These are phyloP conservation scores for Fusarium floridanum DNA, from an alignment of 2,329 filamentous ascomycete genomes.

Conservation along the genomic window DNA sequence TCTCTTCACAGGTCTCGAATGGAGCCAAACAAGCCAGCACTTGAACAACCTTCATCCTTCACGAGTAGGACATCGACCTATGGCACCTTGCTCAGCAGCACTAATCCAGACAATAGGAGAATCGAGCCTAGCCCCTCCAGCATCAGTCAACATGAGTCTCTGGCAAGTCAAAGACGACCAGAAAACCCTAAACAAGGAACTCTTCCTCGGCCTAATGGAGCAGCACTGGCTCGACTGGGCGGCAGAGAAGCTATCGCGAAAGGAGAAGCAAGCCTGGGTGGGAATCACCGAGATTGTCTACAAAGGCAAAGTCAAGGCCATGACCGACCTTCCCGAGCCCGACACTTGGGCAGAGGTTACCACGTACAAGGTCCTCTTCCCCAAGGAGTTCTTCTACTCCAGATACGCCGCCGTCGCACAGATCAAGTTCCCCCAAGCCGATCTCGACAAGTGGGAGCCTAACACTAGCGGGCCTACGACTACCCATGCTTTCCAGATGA, in stretches of 20 bases:
- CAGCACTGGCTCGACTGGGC: background rate
- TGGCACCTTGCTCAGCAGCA: background rate
- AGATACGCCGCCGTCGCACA: conserved; percentile 3
- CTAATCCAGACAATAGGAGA: background rate
- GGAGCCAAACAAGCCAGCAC: too few species aligned
- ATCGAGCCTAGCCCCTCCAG: background rate
- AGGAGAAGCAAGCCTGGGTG: background rate
- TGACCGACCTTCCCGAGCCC: background rate
- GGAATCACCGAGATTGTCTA: background rate
- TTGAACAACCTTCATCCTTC: accelerated
- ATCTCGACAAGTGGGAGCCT: conserved; percentile 12
- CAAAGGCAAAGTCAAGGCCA: background rate
- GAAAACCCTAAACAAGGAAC: background rate
- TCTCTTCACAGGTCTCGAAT: background rate
- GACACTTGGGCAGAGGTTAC: conserved; percentile 7
- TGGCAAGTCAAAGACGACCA: background rate
- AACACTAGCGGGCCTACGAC: conserved; percentile 11
- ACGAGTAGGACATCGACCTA: background rate
- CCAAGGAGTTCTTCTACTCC: conserved; percentile 10
- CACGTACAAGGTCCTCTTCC: conserved; percentile 9
- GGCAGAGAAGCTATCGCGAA: background rate
- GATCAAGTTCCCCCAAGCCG: conserved; percentile 2
- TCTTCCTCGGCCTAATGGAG: conserved; percentile 1
- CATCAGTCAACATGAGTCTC: background rate
- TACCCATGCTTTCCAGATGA: background rate